Evolutionary conservation across 345 rosid genomes (phyloP).

Genomic region (Microthlaspi erraticum): DNA sequence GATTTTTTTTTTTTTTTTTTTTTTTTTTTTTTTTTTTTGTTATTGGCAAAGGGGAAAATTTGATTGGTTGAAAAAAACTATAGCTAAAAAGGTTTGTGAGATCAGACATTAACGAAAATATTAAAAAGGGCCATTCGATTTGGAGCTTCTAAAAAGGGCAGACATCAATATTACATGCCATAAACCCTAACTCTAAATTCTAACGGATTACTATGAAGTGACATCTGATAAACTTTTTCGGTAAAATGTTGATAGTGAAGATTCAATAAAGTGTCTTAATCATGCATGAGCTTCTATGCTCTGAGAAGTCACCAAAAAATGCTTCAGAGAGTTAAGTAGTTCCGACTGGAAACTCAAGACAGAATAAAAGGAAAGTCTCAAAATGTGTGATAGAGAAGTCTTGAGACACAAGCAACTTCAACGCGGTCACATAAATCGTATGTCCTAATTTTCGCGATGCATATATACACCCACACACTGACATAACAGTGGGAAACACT

Average conservation of each 20-base stretch:
- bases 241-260: neutral
- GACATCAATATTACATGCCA: neutral
- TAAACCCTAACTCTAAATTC: neutral
- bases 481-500: constrained; percentile 27
- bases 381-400: constrained; percentile 38
- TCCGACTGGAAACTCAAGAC: constrained; percentile 17
- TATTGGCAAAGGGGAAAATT: neutral
- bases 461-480: constrained; percentile 24
- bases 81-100: neutral
- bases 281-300: neutral
- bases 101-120: neutral
- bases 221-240: neutral
- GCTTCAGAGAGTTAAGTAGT: constrained; percentile 3
- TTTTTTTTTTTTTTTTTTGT: too few species aligned
- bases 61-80: neutral
- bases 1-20: too few species aligned
- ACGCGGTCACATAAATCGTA: constrained; percentile 35
- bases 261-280: constrained; percentile 1
- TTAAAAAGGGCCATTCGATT: constrained; percentile 4
- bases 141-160: neutral
- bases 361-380: constrained; percentile 33
- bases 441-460: constrained; percentile 34
- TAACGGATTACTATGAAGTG: too few species aligned
- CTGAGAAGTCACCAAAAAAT: constrained; percentile 17
- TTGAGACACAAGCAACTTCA: constrained; percentile 33